phyloP scores from a whole-genome alignment of 306 rosid species.

The Pyrus bretschneideri region DNA sequence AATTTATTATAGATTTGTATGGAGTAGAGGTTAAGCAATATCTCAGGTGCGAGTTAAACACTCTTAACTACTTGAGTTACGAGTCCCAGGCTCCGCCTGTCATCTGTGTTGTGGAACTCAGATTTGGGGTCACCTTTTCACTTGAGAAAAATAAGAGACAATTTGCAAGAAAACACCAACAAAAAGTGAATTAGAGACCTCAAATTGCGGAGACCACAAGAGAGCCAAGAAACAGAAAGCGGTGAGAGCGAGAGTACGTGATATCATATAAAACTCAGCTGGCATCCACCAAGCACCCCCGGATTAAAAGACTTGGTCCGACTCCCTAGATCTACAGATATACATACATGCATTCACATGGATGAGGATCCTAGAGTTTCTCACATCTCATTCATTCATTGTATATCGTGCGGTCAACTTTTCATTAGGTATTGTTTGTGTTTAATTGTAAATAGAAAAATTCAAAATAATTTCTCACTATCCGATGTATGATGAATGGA shows the following conservation, averaged over 20 bases:
- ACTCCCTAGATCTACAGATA: background rate
- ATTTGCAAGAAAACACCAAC: background rate
- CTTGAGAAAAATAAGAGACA: background rate
- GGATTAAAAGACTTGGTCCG: background rate
- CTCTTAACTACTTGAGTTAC: no score
- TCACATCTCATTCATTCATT: accelerated
- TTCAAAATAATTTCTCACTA: accelerated
- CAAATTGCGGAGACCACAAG: constrained; percentile 16
- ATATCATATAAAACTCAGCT: constrained; percentile 15
- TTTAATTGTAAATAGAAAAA: no score
- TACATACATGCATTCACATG: background rate
- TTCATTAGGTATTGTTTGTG: no score
- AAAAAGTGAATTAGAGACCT: background rate
- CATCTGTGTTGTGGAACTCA: background rate
- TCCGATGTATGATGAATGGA: no score
- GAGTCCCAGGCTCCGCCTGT: background rate
- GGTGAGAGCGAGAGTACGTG: background rate
- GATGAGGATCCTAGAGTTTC: no score
- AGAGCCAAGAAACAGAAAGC: constrained; percentile 6
- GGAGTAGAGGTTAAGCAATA: background rate
- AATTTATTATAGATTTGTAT: background rate
- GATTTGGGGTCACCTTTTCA: background rate
- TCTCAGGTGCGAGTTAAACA: background rate
- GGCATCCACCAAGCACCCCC: constrained; percentile 23
- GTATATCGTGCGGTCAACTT: no score